Evolutionary conservation across 768 basidiomycete genomes (phyloP).

Genomic region (Omphalotus guepiniiformis): DNA sequence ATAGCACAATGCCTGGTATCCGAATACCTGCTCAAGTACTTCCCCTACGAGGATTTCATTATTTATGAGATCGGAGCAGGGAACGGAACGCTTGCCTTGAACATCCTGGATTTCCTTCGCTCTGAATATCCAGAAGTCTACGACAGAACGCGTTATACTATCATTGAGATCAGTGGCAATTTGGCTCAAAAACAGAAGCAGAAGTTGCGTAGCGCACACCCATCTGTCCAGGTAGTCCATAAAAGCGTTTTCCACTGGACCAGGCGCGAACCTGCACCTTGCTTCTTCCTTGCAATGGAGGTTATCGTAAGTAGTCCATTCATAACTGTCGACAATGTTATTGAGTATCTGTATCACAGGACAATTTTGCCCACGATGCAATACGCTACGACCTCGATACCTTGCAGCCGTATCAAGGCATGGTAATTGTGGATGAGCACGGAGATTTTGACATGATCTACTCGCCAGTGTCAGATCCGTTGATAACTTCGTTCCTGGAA

Average conservation of each 20-base stretch:
- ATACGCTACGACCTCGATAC: constrained; percentile 84
- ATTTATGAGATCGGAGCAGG: constrained; percentile 98
- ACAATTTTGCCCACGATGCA: constrained; percentile 96
- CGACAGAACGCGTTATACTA: constrained; percentile 86
- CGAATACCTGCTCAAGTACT: constrained; percentile 91
- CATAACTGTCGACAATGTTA: not conserved
- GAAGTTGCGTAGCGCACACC: constrained; percentile 58
- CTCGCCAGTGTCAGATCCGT: constrained; percentile 78
- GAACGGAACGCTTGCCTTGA: constrained; percentile 90
- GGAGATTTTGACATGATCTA: constrained; percentile 87
- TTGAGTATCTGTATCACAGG: constrained; percentile 37
- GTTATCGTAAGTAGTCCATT: constrained; percentile 66
- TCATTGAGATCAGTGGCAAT: constrained; percentile 89
- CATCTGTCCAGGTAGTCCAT: constrained; percentile 66
- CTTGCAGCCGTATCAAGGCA: constrained; percentile 76
- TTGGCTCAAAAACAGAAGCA: constrained; percentile 69
- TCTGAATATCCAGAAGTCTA: constrained; percentile 87
- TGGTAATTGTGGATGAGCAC: constrained; percentile 70
- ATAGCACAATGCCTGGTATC: constrained; percentile 86
- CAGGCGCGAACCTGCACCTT: constrained; percentile 69
- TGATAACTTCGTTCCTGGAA: constrained; percentile 73
- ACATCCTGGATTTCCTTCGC: constrained; percentile 79
- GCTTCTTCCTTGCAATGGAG: constrained; percentile 93
- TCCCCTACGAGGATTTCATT: constrained; percentile 92
- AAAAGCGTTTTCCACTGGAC: constrained; percentile 88